Evolutionary conservation across 2,329 filamentous ascomycete genomes (phyloP).

Genomic region (Fusarium napiforme): DNA sequence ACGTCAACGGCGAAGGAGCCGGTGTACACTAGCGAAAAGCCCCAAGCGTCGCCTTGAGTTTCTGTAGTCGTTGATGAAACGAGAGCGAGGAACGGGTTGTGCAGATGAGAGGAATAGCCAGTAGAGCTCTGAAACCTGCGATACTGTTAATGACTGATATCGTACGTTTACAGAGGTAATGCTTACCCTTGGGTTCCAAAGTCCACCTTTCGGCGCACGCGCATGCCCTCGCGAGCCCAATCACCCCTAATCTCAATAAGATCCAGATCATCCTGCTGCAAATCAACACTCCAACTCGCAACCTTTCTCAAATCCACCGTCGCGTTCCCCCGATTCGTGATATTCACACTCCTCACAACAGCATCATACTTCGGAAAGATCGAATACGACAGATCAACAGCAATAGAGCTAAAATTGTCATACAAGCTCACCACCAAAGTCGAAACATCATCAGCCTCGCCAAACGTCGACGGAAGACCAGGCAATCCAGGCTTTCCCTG

Average conservation of each 20-base stretch:
- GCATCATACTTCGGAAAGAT: constrained; percentile 72
- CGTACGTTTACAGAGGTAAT: accelerated
- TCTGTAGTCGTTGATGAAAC: constrained; percentile 68
- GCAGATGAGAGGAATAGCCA: constrained; percentile 71
- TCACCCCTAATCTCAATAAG: constrained; percentile 72
- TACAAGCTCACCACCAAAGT: constrained; percentile 69
- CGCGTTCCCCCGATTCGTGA: constrained; percentile 67
- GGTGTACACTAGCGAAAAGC: constrained; percentile 72
- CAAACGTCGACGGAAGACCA: constrained; percentile 70
- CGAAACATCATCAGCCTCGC: constrained; percentile 63
- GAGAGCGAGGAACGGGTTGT: constrained; percentile 72
- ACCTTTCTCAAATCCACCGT: constrained; percentile 66
- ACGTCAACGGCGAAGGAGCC: constrained; percentile 71
- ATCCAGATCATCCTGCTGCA: constrained; percentile 69
- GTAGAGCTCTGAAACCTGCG: constrained; percentile 67
- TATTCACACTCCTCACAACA: constrained; percentile 68
- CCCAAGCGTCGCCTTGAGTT: constrained; percentile 69
- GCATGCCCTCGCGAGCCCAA: constrained; percentile 69
- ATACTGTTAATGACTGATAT: accelerated
- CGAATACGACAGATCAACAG: constrained; percentile 70
- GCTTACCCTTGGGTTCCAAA: constrained; percentile 65
- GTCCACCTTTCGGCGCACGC: constrained; percentile 64
- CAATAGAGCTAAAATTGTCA: constrained; percentile 68
- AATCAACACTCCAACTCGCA: constrained; percentile 70
- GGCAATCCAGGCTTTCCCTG: constrained; percentile 66